Conservation (phyloP, 163 green algal genomes). For the Prototheca wickerhamii region DNA sequence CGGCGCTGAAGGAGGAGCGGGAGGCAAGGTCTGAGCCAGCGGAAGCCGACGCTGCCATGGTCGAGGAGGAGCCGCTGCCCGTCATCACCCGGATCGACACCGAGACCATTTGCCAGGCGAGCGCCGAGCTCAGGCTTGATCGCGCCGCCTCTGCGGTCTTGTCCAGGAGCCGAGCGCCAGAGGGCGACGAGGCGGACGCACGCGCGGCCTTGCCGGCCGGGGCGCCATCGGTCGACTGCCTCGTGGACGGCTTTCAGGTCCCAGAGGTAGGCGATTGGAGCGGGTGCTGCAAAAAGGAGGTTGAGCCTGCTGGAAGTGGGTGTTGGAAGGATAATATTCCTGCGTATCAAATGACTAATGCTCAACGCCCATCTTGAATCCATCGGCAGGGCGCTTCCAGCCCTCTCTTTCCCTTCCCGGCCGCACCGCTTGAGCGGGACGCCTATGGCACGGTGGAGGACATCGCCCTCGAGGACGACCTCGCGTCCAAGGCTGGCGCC, state of each 20-base stretch:
- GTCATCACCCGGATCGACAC: no score
- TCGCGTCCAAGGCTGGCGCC: neutral
- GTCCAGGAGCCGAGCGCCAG: no score
- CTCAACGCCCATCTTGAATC: no score
- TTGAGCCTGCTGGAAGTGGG: neutral
- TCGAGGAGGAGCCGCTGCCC: neutral
- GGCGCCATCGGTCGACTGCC: neutral
- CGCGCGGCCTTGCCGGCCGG: neutral
- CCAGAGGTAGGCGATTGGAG: neutral
- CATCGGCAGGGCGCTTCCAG: neutral
- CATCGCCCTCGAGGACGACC: neutral
- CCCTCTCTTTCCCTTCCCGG: neutral
- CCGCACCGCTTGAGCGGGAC: slow-evolving; percentile 11
- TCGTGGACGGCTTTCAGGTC: neutral
- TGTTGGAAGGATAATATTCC: no score
- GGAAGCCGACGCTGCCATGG: neutral
- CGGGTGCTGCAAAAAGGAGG: neutral
- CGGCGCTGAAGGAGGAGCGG: neutral
- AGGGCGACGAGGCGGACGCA: neutral
- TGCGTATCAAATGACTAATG: no score
- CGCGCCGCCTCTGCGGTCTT: no score
- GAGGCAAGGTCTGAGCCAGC: no score
- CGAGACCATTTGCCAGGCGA: no score
- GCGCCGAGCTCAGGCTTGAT: neutral
- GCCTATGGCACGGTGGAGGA: slow-evolving; percentile 1